Conservation (phyloP, 2,329 filamentous ascomycete species). For the Nigrospora oryzae region DNA sequence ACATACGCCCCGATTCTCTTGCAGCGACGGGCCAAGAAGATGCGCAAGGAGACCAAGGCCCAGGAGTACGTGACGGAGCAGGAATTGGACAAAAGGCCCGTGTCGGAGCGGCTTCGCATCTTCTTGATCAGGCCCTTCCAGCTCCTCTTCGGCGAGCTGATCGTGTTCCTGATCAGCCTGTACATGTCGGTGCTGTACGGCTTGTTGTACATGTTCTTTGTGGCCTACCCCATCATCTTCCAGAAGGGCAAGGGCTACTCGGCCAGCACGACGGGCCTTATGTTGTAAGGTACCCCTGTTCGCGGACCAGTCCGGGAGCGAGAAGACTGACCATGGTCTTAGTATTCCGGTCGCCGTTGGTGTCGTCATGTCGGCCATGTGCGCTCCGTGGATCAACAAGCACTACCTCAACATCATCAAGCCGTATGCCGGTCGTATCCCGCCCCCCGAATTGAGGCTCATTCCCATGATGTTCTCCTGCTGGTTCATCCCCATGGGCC, state of each 20-base stretch:
- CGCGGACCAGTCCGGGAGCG: too few relatives aligned
- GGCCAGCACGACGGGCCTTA: constrained; percentile 66
- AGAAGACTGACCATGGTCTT: neutral
- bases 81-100: constrained; percentile 65
- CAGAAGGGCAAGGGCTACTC: constrained; percentile 72
- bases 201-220: constrained; percentile 69
- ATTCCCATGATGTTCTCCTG: constrained; percentile 77
- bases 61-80: constrained; percentile 66
- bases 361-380: constrained; percentile 58
- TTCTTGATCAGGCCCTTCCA: constrained; percentile 80
- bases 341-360: constrained; percentile 69
- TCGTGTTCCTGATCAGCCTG: constrained; percentile 73
- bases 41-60: constrained; percentile 62
- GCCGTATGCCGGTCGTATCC: constrained; percentile 25
- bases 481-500: constrained; percentile 57
- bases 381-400: constrained; percentile 67
- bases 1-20: constrained; percentile 80
- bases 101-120: constrained; percentile 60
- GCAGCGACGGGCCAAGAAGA: constrained; percentile 57
- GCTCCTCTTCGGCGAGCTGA: constrained; percentile 74
- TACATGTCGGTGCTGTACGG: constrained; percentile 83
- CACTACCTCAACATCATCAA: constrained; percentile 54
- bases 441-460: constrained; percentile 68
- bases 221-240: constrained; percentile 64
- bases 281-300: constrained; percentile 44